Evolutionary conservation across 2,329 filamentous ascomycete species (phyloP).

Genomic region (Trichoderma harzianum): DNA sequence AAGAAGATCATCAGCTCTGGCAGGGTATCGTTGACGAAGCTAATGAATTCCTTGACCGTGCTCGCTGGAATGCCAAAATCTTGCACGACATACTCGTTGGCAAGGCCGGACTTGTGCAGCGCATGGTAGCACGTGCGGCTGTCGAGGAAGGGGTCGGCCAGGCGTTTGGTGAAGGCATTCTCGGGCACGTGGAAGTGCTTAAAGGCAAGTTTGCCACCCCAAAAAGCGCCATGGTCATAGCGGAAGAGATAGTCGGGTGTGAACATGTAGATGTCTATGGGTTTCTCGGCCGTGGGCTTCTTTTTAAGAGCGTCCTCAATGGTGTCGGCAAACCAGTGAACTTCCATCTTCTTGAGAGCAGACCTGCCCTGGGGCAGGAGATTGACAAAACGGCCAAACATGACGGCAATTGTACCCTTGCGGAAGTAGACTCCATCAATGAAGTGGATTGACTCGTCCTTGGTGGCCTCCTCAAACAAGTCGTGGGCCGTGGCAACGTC

Average conservation of each 20-base stretch:
- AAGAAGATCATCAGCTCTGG: slow-evolving; percentile 32
- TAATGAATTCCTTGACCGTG: slow-evolving; percentile 28
- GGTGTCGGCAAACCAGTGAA: slow-evolving; percentile 31
- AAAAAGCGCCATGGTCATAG: slow-evolving; percentile 56
- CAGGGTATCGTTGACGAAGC: slow-evolving; percentile 30
- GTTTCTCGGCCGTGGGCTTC: slow-evolving; percentile 26
- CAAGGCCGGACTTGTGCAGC: slow-evolving; percentile 47
- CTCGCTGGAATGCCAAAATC: slow-evolving; percentile 39
- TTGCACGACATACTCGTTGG: slow-evolving; percentile 48
- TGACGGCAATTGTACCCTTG: slow-evolving; percentile 45
- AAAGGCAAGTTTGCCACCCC: slow-evolving; percentile 50
- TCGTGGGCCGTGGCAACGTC: slow-evolving; percentile 30
- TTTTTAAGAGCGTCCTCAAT: slow-evolving; percentile 27
- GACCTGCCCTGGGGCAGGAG: slow-evolving; percentile 43
- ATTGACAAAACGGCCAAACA: slow-evolving; percentile 47
- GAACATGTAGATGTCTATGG: slow-evolving; percentile 35
- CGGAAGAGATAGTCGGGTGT: slow-evolving; percentile 54
- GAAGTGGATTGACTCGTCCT: slow-evolving; percentile 42
- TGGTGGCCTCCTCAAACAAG: slow-evolving; percentile 35
- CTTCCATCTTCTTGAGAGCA: slow-evolving; percentile 31
- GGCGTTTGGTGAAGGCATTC: slow-evolving; percentile 47
- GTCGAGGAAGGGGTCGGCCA: slow-evolving; percentile 50
- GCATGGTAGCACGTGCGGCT: slow-evolving; percentile 53
- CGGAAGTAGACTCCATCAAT: slow-evolving; percentile 56
- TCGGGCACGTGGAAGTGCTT: slow-evolving; percentile 50